phyloP scores from a whole-genome alignment of 2,329 filamentous ascomycete species.

The Grosmannia serpens region DNA sequence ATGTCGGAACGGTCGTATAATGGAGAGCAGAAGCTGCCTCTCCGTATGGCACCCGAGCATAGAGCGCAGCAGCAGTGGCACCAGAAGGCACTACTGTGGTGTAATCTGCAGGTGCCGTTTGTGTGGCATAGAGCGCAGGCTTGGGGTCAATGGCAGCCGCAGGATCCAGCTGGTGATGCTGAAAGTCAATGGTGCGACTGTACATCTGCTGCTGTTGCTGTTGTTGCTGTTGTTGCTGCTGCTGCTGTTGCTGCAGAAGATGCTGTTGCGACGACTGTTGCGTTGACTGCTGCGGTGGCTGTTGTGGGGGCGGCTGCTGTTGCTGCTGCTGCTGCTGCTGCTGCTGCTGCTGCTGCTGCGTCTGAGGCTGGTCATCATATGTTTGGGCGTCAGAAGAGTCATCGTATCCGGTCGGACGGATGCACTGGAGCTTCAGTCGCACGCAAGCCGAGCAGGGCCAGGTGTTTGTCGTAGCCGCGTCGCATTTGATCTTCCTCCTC shows the following conservation, averaged over 20 bases:
- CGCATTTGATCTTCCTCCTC: constrained; percentile 94
- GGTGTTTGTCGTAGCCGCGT: constrained; percentile 90
- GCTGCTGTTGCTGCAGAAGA: constrained; percentile 33
- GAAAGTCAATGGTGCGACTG: constrained; percentile 17
- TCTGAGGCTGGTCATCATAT: constrained; percentile 45
- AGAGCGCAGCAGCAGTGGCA: constrained; percentile 28
- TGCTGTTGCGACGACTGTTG: constrained; percentile 20
- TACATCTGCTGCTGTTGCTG: constrained; percentile 31
- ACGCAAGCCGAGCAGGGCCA: constrained; percentile 96
- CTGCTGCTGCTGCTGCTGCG: constrained; percentile 12
- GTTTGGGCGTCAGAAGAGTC: constrained; percentile 35
- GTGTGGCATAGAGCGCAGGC: constrained; percentile 36
- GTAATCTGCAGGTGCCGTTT: constrained; percentile 28
- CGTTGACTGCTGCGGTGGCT: constrained; percentile 11
- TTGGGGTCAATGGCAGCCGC: constrained; percentile 19
- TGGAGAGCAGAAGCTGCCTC: constrained; percentile 38
- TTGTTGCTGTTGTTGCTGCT: constrained; percentile 23
- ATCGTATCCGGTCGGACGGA: constrained; percentile 76
- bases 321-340: constrained; percentile 25
- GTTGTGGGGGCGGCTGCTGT: constrained; percentile 26
- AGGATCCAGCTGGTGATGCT: constrained; percentile 7
- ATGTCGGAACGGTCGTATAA: constrained; percentile 40
- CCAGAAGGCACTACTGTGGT: constrained; percentile 8
- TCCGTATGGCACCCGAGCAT: constrained; percentile 34
- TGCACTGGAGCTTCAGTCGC: constrained; percentile 82